A percentile compares a stretch with the other conserved stretches of the same genome.
Evolutionary conservation across 2,329 filamentous ascomycete species (phyloP).

Genomic region (Fusarium nelsonii): DNA sequence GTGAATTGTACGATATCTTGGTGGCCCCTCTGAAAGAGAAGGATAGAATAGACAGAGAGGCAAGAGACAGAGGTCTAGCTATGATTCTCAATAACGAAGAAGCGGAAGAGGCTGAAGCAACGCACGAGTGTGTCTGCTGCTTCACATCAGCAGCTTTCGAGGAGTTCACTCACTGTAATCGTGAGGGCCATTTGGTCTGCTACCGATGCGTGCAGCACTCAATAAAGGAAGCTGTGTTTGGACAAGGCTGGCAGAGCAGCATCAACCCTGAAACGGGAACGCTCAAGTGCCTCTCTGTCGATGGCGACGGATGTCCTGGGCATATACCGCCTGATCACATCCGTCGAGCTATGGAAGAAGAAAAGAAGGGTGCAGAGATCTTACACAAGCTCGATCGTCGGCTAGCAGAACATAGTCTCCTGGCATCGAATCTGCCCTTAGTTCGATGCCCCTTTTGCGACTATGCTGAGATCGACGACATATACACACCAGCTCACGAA

Average conservation of each 20-base stretch:
- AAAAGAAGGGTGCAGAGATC: conserved; percentile 77
- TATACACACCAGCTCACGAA: conserved; percentile 71
- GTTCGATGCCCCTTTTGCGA: conserved; percentile 90
- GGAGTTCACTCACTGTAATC: conserved; percentile 78
- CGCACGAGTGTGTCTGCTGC: conserved; percentile 83
- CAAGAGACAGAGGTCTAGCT: conserved; percentile 66
- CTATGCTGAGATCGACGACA: conserved; percentile 89
- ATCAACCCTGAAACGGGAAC: conserved; percentile 80
- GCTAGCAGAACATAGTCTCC: conserved; percentile 79
- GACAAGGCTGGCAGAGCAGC: conserved; percentile 88
- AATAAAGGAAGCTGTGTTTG: conserved; percentile 88
- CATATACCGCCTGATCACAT: conserved; percentile 77
- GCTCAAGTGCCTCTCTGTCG: conserved; percentile 84
- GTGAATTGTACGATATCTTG: conserved; percentile 70
- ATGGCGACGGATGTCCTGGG: conserved; percentile 78
- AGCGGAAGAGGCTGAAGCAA: conserved; percentile 67
- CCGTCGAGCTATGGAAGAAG: conserved; percentile 76
- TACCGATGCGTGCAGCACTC: conserved; percentile 86
- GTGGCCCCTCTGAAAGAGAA: conserved; percentile 65
- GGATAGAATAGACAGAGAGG: conserved; percentile 59
- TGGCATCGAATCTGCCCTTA: conserved; percentile 79
- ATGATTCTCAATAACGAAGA: conserved; percentile 68
- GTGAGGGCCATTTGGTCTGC: conserved; percentile 79
- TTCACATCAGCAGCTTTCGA: conserved; percentile 79
- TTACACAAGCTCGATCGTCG: conserved; percentile 82